Evolutionary conservation across 1,139 yeast species (phyloP), one percentile per base, ranked within the genome.

Genomic region (Magnusiomyces suaveolens): DNA sequence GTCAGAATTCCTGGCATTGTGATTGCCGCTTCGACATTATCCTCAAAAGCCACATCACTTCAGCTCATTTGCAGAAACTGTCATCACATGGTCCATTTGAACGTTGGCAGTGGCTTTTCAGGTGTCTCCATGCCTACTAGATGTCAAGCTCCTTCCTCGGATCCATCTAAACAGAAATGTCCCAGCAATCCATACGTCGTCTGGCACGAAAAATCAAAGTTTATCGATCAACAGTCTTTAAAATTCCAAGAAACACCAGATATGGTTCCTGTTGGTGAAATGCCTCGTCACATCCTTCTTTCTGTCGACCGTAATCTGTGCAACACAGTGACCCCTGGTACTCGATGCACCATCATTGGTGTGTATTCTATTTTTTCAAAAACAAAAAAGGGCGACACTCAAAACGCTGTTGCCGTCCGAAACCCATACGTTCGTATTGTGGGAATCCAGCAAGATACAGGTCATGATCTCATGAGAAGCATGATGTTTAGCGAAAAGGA

Each of bases 191-290:
- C 99, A 1, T 94, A 89, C 64, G 81, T 87, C 43, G 86, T 94
- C 59, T 92, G 88, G 44, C 98, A 92, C 69, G 97, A 92, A 67
- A 87, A 88, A 66, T 89, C 97, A 0, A 75, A 80, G 20, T 94
- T 90, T 67, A 85, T 92, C 56, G 98, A 94, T 70, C 97, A 94
- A 68, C 99, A 94, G 69, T 83, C 86, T 26, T 77, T 94, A 65
- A 94, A 94, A 68, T 76, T 94, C 54, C 99, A 92, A 69, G 99
- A 92, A 67, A 79, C 95, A 18, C 97, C 98, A 16, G 98, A 92
- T 68, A 86, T 87, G 84, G 97, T 92, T 0, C 99, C 98, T 1
- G 96, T 92, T 23, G 98, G 99, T 60, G 99, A 92, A 73, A 85
- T 92, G 90, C 99, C 99, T 16, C 81, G 99, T 63, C 96, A 92